These are phyloP conservation scores for Podospora appendiculata DNA, from an alignment of 495 filamentous ascomycete species.

Conservation along the genomic window DNA sequence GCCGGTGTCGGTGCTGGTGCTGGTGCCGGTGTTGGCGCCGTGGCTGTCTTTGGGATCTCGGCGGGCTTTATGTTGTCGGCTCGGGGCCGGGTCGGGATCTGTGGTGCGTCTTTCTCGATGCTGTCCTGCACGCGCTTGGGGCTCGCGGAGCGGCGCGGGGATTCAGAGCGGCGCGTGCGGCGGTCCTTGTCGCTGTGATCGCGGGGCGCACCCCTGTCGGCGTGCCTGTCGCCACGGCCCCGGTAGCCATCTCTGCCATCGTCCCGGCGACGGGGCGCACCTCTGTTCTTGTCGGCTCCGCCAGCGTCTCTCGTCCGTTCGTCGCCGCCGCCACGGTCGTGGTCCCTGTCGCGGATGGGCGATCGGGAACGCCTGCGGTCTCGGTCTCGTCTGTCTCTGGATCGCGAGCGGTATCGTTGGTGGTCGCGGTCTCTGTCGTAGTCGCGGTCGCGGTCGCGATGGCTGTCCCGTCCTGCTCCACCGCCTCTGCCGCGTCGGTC, in stretches of 20 bases:
- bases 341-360: constrained; percentile 29
- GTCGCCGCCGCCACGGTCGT: constrained; percentile 17
- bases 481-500: constrained; percentile 9
- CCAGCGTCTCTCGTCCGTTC: constrained; percentile 3
- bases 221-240: constrained; percentile 5
- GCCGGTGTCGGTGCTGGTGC: background rate
- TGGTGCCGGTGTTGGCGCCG: constrained; percentile 16
- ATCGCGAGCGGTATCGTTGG: constrained; percentile 31
- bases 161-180: constrained; percentile 23
- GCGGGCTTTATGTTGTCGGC: constrained; percentile 7
- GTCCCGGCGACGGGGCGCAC: constrained; percentile 11
- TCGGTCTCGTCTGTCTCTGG: constrained; percentile 25
- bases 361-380: constrained; percentile 23
- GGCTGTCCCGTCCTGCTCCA: constrained; percentile 17
- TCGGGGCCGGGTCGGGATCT: constrained; percentile 14
- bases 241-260: constrained; percentile 6
- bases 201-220: constrained; percentile 11
- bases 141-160: constrained; percentile 14
- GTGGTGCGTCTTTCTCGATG: constrained; percentile 1
- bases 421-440: constrained; percentile 20
- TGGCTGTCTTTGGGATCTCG: constrained; percentile 28
- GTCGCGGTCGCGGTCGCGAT: constrained; percentile 24
- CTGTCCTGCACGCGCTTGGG: constrained; percentile 9
- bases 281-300: constrained; percentile 2
- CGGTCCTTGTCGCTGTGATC: constrained; percentile 6